Evolutionary conservation across 129 eudicot species (phyloP).

Genomic region (Flaveria ramosissima): DNA sequence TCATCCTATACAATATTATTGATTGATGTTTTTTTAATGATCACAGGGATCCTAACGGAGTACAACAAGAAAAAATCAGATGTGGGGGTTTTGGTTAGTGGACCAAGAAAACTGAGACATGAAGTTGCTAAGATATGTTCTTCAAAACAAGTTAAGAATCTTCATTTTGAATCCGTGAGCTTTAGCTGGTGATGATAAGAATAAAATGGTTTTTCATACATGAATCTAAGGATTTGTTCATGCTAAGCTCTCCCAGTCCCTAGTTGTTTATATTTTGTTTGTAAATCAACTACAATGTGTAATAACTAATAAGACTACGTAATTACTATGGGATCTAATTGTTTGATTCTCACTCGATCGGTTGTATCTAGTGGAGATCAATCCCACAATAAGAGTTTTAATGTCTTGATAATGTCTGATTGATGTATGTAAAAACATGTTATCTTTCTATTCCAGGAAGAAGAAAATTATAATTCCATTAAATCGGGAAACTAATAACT

Average conservation of each 20-base stretch:
- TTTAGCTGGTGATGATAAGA: conserved; percentile 53
- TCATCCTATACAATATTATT: neutral
- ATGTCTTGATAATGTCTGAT: too few species aligned
- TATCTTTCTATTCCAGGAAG: too few species aligned
- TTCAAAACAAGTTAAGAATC: conserved; percentile 40
- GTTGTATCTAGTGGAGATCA: neutral
- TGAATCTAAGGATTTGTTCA: neutral
- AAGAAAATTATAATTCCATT: too few species aligned
- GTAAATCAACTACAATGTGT: neutral
- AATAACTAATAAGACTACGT: conserved; percentile 15
- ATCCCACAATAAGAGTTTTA: too few species aligned
- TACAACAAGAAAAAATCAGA: conserved; percentile 39
- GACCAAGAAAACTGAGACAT: conserved; percentile 63
- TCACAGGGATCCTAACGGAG: conserved; percentile 48
- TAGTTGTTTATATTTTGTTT: neutral
- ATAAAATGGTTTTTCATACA: neutral
- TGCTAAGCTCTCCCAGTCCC: neutral
- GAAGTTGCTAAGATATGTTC: conserved; percentile 68
- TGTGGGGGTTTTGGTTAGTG: conserved; percentile 57
- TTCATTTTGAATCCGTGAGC: conserved; percentile 64
- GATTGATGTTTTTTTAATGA: neutral
- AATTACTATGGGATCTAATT: neutral
- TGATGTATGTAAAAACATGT: too few species aligned
- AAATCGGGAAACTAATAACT: too few species aligned
- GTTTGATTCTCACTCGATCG: conserved; percentile 4